Conservation (phyloP, 441 rosid genomes). For the Pelargonium australe region DNA sequence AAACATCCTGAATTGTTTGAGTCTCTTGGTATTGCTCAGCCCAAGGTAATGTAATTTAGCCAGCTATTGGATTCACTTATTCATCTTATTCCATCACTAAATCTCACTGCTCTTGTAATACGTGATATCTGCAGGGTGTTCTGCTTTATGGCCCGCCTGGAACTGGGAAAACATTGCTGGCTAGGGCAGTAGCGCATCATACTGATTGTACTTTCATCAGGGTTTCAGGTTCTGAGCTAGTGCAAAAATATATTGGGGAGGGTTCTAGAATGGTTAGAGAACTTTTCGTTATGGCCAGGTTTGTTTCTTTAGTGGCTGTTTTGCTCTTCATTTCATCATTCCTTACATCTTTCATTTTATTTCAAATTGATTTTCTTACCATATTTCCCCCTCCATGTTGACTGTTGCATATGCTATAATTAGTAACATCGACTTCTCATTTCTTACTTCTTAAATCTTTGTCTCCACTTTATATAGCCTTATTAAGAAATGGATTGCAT, state of each 20-base stretch:
- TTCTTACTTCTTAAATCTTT: background rate
- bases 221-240: constrained; percentile 96
- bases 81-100: background rate
- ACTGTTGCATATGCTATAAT: background rate
- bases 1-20: constrained; percentile 88
- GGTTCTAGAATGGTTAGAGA: constrained; percentile 98
- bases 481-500: constrained; percentile 2
- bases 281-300: constrained; percentile 98
- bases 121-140: constrained; percentile 49
- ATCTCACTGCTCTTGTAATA: background rate
- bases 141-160: constrained; percentile 98
- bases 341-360: background rate
- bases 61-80: background rate
- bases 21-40: constrained; percentile 94
- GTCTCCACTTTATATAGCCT: background rate
- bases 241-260: constrained; percentile 94
- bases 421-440: background rate
- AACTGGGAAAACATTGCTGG: constrained; percentile 89
- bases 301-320: constrained; percentile 19
- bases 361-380: background rate
- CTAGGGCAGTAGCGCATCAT: constrained; percentile 97
- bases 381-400: background rate
- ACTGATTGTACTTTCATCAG: constrained; percentile 96
- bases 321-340: background rate
- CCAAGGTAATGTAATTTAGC: constrained; percentile 45